These are phyloP conservation scores for Leucoagaricus sp. DNA, from an alignment of 1,284 basidiomycete genomes.

Conservation along the genomic window DNA sequence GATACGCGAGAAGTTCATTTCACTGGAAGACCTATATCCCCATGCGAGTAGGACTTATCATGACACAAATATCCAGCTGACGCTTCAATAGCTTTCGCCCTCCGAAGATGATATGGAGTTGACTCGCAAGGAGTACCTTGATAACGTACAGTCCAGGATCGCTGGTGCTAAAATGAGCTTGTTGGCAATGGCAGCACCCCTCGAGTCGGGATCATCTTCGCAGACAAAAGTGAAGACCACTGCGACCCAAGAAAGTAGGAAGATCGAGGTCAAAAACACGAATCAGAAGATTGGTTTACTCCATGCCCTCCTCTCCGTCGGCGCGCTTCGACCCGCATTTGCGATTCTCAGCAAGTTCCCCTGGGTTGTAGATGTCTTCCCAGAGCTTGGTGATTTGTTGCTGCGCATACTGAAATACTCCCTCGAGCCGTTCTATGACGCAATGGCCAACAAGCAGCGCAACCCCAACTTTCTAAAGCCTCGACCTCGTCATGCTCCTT, in stretches of 20 bases:
- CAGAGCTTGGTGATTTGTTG: slow-evolving; percentile 84
- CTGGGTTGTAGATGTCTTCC: slow-evolving; percentile 83
- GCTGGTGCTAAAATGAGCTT: slow-evolving; percentile 75
- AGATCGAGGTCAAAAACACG: slow-evolving; percentile 53
- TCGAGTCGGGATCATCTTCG: slow-evolving; percentile 58
- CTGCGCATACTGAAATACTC: slow-evolving; percentile 74
- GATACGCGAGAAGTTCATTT: slow-evolving; percentile 86
- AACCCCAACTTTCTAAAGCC: slow-evolving; percentile 62
- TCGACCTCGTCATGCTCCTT: slow-evolving; percentile 59
- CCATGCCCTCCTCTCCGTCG: slow-evolving; percentile 83
- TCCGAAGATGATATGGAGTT: slow-evolving; percentile 74
- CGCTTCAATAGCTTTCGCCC: slow-evolving; percentile 62
- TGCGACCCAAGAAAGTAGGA: slow-evolving; percentile 44
- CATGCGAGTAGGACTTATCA: slow-evolving; percentile 56
- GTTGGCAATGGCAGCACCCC: slow-evolving; percentile 86
- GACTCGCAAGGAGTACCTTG: slow-evolving; percentile 68
- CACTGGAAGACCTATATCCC: slow-evolving; percentile 83
- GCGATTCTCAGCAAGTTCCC: slow-evolving; percentile 83
- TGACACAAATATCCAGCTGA: not conserved
- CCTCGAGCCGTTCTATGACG: slow-evolving; percentile 68
- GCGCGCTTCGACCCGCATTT: slow-evolving; percentile 78
- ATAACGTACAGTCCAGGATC: slow-evolving; percentile 65
- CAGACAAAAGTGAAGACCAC: slow-evolving; percentile 39
- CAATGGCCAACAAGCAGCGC: slow-evolving; percentile 52
- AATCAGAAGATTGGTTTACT: slow-evolving; percentile 87